phyloP scores from a whole-genome alignment of 2,329 filamentous ascomycete genomes.

The Cordyceps cicadae region DNA sequence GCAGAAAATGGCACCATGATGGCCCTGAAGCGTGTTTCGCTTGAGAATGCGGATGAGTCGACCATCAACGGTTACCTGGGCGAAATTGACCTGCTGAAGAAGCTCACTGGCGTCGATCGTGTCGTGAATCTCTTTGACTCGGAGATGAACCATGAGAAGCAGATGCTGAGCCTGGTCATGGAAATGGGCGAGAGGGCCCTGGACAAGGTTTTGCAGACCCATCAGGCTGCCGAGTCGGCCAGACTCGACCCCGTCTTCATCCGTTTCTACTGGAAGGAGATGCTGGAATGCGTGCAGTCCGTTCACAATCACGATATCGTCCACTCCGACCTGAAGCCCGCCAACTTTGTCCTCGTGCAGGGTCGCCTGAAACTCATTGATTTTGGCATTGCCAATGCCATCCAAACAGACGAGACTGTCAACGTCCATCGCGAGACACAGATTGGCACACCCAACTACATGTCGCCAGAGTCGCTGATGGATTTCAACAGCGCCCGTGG shows the following conservation, averaged over 20 bases:
- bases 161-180: constrained; percentile 87
- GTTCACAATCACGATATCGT: constrained; percentile 90
- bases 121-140: constrained; percentile 88
- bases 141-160: constrained; percentile 88
- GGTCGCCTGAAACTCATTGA: constrained; percentile 93
- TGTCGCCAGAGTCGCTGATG: constrained; percentile 90
- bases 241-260: constrained; percentile 83
- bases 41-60: constrained; percentile 79
- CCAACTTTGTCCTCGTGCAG: constrained; percentile 90
- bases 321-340: constrained; percentile 92
- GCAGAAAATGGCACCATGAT: constrained; percentile 95
- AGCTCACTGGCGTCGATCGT: constrained; percentile 73
- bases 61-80: constrained; percentile 85
- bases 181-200: constrained; percentile 94
- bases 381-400: constrained; percentile 96
- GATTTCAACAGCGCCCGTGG: constrained; percentile 66
- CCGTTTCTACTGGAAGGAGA: constrained; percentile 98
- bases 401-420: constrained; percentile 89
- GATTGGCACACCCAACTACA: constrained; percentile 95
- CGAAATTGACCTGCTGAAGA: constrained; percentile 84
- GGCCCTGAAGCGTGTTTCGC: constrained; percentile 83
- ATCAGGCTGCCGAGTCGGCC: constrained; percentile 62
- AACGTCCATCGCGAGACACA: constrained; percentile 96
- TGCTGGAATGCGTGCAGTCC: constrained; percentile 88
- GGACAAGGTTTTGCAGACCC: constrained; percentile 70